Percentiles rank a stretch among this genome's conserved stretches.
These are phyloP conservation scores for Phialemonium atrogriseum DNA, from an alignment of 2,329 filamentous ascomycete species.

Conservation along the genomic window DNA sequence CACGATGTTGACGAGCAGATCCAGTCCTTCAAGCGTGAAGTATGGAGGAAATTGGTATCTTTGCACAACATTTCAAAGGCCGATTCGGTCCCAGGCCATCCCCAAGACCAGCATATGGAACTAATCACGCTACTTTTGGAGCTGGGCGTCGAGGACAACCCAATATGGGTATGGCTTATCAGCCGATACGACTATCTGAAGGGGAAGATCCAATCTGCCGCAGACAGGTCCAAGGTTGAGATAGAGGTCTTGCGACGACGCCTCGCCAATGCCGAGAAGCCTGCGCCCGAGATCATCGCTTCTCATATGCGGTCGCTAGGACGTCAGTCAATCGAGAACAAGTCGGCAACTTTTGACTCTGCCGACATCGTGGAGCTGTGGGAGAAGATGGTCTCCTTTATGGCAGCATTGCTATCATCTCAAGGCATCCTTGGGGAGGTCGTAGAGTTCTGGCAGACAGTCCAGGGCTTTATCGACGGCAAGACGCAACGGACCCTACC, in stretches of 20 bases:
- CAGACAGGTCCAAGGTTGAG: conserved; percentile 82
- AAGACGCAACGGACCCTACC: conserved; percentile 75
- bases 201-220: conserved; percentile 69
- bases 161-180: conserved; percentile 91
- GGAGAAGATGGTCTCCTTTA: conserved; percentile 74
- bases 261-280: conserved; percentile 66
- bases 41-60: conserved; percentile 74
- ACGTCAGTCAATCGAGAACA: conserved; percentile 56
- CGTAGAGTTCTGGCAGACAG: conserved; percentile 87
- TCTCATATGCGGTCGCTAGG: conserved; percentile 68
- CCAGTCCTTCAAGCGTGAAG: conserved; percentile 75
- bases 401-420: conserved; percentile 66
- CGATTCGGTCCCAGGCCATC: conserved; percentile 38
- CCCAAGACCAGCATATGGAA: conserved; percentile 82
- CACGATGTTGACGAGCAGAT: conserved; percentile 84
- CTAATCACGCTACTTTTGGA: conserved; percentile 85
- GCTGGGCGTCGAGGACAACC: conserved; percentile 88
- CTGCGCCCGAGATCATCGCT: conserved; percentile 59
- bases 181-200: conserved; percentile 87
- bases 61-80: conserved; percentile 50
- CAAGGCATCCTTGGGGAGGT: conserved; percentile 83
- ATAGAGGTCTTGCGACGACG: conserved; percentile 83
- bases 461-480: conserved; percentile 82
- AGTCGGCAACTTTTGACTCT: conserved; percentile 61
- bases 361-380: conserved; percentile 80